Evolutionary conservation across 805 yeast species (phyloP).

Genomic region (Candida stauntonica): DNA sequence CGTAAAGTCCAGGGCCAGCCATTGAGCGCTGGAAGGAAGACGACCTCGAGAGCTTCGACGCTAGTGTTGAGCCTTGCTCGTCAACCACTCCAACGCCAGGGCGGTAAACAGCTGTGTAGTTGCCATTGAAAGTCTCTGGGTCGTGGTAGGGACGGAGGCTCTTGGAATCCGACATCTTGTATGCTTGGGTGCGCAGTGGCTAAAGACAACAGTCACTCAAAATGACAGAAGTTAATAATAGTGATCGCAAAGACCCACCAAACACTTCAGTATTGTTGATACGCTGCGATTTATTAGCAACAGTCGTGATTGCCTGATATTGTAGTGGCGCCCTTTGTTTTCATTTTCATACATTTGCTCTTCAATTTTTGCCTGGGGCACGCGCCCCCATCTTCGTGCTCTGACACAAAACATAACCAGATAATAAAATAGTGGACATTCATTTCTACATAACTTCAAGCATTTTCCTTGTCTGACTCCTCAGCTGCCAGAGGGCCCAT

Average conservation of each 20-base stretch:
- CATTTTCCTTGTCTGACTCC: conserved; percentile 10
- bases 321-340: no score
- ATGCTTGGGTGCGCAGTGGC: background rate
- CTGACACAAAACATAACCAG: background rate
- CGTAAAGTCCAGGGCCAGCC: conserved; percentile 11
- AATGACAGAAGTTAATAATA: background rate
- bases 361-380: no score
- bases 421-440: background rate
- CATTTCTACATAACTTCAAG: background rate
- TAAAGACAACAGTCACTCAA: no score
- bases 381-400: no score
- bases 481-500: conserved; percentile 7
- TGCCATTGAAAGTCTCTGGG: conserved; percentile 61
- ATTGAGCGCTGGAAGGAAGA: conserved; percentile 17
- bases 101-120: conserved; percentile 53
- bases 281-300: no score
- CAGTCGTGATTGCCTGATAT: no score
- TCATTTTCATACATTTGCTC: background rate
- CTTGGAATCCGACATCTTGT: conserved; percentile 9
- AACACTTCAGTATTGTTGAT: background rate
- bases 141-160: conserved; percentile 63
- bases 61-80: conserved; percentile 36
- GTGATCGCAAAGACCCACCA: no score
- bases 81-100: conserved; percentile 62
- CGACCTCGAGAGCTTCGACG: conserved; percentile 34